Conservation (phyloP, 768 basidiomycete species). For the Termitomyces titanicus region DNA sequence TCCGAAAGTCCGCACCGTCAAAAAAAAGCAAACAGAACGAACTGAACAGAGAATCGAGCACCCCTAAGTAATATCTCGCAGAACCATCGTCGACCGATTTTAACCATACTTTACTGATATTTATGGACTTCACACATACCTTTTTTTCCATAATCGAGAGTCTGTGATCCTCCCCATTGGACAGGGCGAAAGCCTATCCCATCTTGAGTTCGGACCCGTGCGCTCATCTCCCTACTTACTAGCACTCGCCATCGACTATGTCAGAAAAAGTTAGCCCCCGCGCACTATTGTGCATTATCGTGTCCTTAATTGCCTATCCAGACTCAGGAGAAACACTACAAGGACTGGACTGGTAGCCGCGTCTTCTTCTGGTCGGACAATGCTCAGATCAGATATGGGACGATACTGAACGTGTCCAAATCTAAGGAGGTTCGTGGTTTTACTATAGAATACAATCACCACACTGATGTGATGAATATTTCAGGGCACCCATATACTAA, state of each 20-base stretch:
- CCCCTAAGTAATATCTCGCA: too few relatives aligned
- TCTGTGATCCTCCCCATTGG: not conserved
- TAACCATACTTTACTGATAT: too few relatives aligned
- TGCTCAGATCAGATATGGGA: slow-evolving; percentile 21
- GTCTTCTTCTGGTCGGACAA: slow-evolving; percentile 23
- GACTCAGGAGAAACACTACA: slow-evolving; percentile 4
- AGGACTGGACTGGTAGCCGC: slow-evolving; percentile 17
- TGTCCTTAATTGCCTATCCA: not conserved
- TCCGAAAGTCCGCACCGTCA: too few relatives aligned
- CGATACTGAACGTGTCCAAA: slow-evolving; percentile 14
- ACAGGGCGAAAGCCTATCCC: not conserved
- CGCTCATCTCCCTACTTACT: not conserved
- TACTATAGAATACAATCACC: not conserved
- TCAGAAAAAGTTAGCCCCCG: slow-evolving; percentile 1
- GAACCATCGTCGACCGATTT: too few relatives aligned
- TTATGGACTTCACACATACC: not conserved
- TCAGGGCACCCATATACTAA: slow-evolving; percentile 20
- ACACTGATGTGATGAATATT: not conserved
- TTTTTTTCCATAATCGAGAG: slow-evolving; percentile 11
- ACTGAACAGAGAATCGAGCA: too few relatives aligned
- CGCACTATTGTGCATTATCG: not conserved
- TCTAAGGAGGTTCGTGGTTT: slow-evolving; percentile 16
- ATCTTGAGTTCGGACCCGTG: not conserved
- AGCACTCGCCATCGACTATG: not conserved
- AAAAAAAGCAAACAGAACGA: too few relatives aligned